Percentiles rank a stretch among this genome's conserved stretches.
phyloP scores from a whole-genome alignment of 2,329 filamentous ascomycete genomes.

The Neofusicoccum umdonicola region DNA sequence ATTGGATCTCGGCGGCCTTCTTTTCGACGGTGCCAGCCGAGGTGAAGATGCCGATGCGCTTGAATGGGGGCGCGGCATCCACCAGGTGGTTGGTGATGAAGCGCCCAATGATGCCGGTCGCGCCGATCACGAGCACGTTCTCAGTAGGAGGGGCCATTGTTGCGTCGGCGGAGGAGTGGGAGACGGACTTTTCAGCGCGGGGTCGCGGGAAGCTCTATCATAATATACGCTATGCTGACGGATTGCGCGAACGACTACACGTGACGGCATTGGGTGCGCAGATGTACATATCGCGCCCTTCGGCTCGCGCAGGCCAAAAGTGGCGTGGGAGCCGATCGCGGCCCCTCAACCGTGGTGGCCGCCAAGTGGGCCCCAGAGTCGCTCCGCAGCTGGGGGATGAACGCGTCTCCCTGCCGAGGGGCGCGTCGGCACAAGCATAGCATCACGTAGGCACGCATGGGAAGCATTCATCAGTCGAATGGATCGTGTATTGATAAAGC shows the following conservation, averaged over 20 bases:
- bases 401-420: neutral
- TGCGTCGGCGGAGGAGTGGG: neutral
- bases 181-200: neutral
- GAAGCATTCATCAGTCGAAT: neutral
- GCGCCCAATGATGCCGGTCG: slow-evolving; percentile 52
- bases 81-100: slow-evolving; percentile 54
- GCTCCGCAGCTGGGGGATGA: too few relatives aligned
- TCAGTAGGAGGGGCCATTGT: slow-evolving; percentile 21
- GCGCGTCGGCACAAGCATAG: neutral
- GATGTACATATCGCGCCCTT: neutral
- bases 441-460: neutral
- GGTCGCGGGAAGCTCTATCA: neutral
- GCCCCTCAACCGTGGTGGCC: neutral
- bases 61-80: slow-evolving; percentile 43
- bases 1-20: slow-evolving; percentile 51
- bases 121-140: slow-evolving; percentile 54
- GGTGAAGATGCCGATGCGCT: slow-evolving; percentile 56
- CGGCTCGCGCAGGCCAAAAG: neutral
- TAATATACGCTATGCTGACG: neutral
- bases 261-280: neutral
- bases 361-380: neutral
- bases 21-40: slow-evolving; percentile 50
- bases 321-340: neutral
- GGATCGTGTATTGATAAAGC: slow-evolving; percentile 13
- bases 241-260: neutral